These are phyloP conservation scores for Rhizopogon roseolus DNA, from an alignment of 768 basidiomycete species.

Conservation along the genomic window DNA sequence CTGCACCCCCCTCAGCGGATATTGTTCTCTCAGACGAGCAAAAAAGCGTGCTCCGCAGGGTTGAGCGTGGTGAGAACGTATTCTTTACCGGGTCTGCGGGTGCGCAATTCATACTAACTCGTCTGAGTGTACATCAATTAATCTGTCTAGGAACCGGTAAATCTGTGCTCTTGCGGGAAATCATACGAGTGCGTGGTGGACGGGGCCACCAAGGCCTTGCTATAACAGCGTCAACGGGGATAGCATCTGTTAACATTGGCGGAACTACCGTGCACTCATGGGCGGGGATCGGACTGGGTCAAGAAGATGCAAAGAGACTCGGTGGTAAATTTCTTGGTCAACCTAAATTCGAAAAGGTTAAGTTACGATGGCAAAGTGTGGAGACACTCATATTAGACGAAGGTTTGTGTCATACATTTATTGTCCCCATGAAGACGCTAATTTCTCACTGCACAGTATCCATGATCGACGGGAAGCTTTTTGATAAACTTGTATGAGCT, in stretches of 20 bases:
- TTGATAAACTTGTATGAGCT: constrained; percentile 69
- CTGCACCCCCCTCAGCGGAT: constrained; percentile 4
- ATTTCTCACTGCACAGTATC: constrained; percentile 50
- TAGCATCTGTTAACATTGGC: constrained; percentile 79
- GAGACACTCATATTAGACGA: constrained; percentile 80
- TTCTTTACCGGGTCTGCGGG: constrained; percentile 92
- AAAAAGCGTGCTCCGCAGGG: constrained; percentile 41
- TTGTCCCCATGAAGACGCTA: constrained; percentile 15
- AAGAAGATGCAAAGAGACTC: constrained; percentile 47
- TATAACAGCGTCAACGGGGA: constrained; percentile 77
- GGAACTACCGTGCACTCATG: constrained; percentile 79
- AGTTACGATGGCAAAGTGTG: constrained; percentile 58
- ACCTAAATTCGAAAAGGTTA: constrained; percentile 30
- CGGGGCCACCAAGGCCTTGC: constrained; percentile 40
- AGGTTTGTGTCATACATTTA: constrained; percentile 40
- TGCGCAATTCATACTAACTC: constrained; percentile 18
- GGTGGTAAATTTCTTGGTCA: constrained; percentile 49
- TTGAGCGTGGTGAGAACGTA: constrained; percentile 58
- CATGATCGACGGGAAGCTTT: constrained; percentile 79
- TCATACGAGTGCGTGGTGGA: constrained; percentile 49
- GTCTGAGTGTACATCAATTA: not conserved
- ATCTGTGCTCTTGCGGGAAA: constrained; percentile 73
- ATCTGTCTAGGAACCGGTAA: constrained; percentile 64
- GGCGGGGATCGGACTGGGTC: constrained; percentile 77
- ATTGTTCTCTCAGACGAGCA: constrained; percentile 51